Conservation (phyloP, 1,284 basidiomycete species). For the Cryptococcus sp. region DNA sequence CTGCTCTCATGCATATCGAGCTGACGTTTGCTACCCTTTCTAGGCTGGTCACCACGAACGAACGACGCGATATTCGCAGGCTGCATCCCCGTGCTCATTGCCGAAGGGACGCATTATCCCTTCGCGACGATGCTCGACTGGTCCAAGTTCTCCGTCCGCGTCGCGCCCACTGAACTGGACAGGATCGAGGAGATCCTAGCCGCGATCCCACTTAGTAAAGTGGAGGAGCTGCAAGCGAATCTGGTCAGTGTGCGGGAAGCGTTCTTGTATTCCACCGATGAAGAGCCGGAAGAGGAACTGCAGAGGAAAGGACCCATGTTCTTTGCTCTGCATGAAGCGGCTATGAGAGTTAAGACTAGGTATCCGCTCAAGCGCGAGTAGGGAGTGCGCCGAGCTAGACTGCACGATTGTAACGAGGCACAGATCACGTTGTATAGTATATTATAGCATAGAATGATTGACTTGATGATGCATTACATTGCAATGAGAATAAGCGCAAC, state of each 20-base stretch:
- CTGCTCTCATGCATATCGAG: not conserved
- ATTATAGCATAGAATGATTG: no score
- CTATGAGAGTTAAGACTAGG: slow-evolving; percentile 49
- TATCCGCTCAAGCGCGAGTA: slow-evolving; percentile 39
- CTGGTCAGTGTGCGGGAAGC: slow-evolving; percentile 54
- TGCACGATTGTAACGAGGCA: no score
- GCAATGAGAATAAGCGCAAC: no score
- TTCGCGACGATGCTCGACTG: slow-evolving; percentile 55
- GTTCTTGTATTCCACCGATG: slow-evolving; percentile 54
- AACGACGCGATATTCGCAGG: slow-evolving; percentile 57
- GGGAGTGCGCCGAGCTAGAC: not conserved
- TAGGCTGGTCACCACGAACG: slow-evolving; percentile 55
- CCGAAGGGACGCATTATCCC: slow-evolving; percentile 55
- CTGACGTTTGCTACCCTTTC: not conserved
- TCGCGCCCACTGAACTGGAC: slow-evolving; percentile 54
- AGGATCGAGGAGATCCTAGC: slow-evolving; percentile 53
- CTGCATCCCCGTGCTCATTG: slow-evolving; percentile 56
- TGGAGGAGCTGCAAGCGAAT: slow-evolving; percentile 54
- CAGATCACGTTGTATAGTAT: no score
- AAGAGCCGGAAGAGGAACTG: slow-evolving; percentile 47
- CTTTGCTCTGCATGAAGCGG: slow-evolving; percentile 53
- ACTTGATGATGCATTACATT: no score
- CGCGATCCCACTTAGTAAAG: slow-evolving; percentile 47
- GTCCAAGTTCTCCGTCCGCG: slow-evolving; percentile 53
- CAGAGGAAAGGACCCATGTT: slow-evolving; percentile 52